Percentiles rank a stretch among this genome's conserved stretches.
Evolutionary conservation across 495 filamentous ascomycete genomes (phyloP).

Genomic region (Penicillium diatomitis): DNA sequence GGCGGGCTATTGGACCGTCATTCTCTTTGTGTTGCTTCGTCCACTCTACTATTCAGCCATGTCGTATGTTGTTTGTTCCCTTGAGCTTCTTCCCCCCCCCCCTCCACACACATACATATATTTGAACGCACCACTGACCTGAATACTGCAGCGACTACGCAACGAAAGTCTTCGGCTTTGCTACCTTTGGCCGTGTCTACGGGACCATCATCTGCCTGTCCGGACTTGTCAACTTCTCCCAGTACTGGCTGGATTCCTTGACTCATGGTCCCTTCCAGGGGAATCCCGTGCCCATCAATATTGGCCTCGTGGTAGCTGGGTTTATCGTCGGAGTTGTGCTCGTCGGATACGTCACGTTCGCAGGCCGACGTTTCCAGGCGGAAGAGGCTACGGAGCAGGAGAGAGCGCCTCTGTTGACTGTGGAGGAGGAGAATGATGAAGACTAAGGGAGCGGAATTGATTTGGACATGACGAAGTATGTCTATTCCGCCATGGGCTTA

Average conservation of each 20-base stretch:
- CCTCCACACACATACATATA: not conserved
- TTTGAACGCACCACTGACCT: conserved; percentile 6
- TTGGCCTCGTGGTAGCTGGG: conserved; percentile 51
- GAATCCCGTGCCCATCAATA: conserved; percentile 74
- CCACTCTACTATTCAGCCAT: conserved; percentile 45
- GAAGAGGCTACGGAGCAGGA: conserved; percentile 19
- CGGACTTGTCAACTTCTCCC: conserved; percentile 76
- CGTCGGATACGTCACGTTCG: conserved; percentile 46
- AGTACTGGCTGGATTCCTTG: conserved; percentile 69
- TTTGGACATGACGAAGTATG: too few species aligned
- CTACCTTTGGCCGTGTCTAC: conserved; percentile 88
- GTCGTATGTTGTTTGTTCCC: conserved; percentile 33
- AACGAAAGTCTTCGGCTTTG: conserved; percentile 92
- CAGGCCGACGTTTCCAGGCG: conserved; percentile 15
- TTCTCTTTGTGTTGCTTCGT: conserved; percentile 57
- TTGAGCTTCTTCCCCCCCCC: not conserved
- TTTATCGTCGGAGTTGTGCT: conserved; percentile 52
- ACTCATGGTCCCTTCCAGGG: conserved; percentile 64
- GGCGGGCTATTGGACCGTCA: conserved; percentile 69
- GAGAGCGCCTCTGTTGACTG: conserved; percentile 23
- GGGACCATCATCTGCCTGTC: conserved; percentile 83
- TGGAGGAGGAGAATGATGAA: conserved; percentile 16
- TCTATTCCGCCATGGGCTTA: too few species aligned
- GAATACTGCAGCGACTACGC: conserved; percentile 58
- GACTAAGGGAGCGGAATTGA: not conserved